Conservation (phyloP, 2,329 filamentous ascomycete genomes). For the Paraconiothyrium brasiliense region DNA sequence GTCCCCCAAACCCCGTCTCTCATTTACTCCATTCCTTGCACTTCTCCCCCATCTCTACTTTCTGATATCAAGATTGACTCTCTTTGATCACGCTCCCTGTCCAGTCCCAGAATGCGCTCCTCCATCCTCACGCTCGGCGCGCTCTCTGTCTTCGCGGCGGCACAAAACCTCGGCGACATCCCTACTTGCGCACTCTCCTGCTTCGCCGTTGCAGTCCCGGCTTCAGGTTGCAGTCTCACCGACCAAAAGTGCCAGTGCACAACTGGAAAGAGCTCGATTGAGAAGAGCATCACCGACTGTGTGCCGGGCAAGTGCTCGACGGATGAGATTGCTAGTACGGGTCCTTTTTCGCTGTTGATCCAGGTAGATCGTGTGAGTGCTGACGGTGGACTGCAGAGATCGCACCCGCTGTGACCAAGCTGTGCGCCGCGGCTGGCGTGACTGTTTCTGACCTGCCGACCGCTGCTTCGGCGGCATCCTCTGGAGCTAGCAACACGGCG, state of each 20-base stretch:
- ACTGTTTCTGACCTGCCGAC: constrained; percentile 35
- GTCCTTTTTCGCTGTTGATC: neutral
- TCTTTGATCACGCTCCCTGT: neutral
- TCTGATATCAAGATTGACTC: neutral
- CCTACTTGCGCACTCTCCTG: constrained; percentile 48
- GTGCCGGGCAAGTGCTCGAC: constrained; percentile 49
- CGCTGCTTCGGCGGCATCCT: constrained; percentile 20
- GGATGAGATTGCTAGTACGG: constrained; percentile 52
- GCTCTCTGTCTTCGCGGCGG: neutral
- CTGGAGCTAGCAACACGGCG: constrained; percentile 16
- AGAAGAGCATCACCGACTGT: constrained; percentile 52
- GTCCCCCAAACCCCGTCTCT: neutral
- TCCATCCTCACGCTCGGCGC: constrained; percentile 9
- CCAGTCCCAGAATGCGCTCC: neutral
- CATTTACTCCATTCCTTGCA: neutral
- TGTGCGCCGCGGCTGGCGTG: constrained; percentile 43
- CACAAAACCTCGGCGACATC: constrained; percentile 7
- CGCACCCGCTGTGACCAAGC: constrained; percentile 32
- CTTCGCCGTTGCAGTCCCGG: constrained; percentile 57
- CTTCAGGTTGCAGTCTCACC: constrained; percentile 57
- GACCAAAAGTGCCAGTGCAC: constrained; percentile 65
- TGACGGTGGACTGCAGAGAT: constrained; percentile 23
- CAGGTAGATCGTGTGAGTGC: neutral
- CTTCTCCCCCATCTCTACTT: neutral
- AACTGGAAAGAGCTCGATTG: constrained; percentile 48